Percentiles rank a stretch among this genome's conserved stretches.
Conservation (phyloP, 129 eudicot species). For the Glebionis coronaria region DNA sequence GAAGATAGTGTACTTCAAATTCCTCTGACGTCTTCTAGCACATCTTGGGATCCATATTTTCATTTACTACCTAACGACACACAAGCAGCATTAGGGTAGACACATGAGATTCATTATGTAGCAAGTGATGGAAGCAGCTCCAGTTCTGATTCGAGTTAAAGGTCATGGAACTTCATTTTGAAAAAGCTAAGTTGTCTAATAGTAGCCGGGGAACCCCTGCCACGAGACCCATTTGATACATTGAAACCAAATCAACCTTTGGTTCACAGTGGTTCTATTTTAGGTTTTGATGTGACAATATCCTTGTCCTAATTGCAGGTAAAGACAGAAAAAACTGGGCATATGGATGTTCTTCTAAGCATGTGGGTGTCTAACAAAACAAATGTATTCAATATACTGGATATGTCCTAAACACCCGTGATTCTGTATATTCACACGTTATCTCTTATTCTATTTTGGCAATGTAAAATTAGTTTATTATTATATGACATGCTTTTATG, state of each 20-base stretch:
- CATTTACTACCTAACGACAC: conserved; percentile 21
- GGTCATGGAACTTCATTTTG: conserved; percentile 53
- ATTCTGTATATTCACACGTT: not conserved
- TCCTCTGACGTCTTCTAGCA: conserved; percentile 42
- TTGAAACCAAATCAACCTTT: conserved; percentile 38
- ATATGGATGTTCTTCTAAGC: not conserved
- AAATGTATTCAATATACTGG: conserved; percentile 6
- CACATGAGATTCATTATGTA: conserved; percentile 28
- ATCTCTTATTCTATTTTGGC: not conserved
- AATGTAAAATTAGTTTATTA: conserved; percentile 11
- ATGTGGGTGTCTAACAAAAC: conserved; percentile 1
- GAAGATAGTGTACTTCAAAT: conserved; percentile 36
- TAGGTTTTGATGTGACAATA: no score
- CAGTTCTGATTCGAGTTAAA: conserved; percentile 36
- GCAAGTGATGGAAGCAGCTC: conserved; percentile 43
- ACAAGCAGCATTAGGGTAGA: conserved; percentile 16
- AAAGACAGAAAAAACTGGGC: conserved; percentile 5
- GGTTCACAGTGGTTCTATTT: conserved; percentile 83
- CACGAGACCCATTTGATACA: conserved; percentile 19
- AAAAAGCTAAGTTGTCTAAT: conserved; percentile 49
- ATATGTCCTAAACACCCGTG: not conserved
- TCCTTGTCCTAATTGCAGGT: conserved; percentile 79
- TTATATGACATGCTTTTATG: conserved; percentile 30
- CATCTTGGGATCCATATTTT: conserved; percentile 32
- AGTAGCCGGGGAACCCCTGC: conserved; percentile 53